phyloP scores from a whole-genome alignment of 129 eudicot species.

The Saussurea involucrata region DNA sequence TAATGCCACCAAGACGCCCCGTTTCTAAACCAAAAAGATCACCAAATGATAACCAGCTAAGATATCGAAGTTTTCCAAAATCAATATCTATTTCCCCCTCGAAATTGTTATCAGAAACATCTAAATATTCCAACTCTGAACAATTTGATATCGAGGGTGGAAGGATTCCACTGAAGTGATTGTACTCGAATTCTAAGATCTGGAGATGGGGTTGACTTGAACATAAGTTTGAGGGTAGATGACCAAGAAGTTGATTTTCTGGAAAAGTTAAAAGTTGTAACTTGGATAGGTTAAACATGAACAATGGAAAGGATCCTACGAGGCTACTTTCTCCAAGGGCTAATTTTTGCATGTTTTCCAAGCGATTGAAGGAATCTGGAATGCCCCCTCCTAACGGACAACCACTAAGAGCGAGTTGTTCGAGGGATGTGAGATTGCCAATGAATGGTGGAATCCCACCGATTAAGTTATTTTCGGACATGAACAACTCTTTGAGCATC shows the following conservation, averaged over 20 bases:
- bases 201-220: constrained; percentile 16
- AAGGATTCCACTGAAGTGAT: constrained; percentile 15
- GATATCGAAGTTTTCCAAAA: neutral
- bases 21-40: constrained; percentile 9
- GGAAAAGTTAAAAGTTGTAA: neutral
- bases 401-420: neutral
- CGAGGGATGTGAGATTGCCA: constrained; percentile 17
- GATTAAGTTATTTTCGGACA: neutral
- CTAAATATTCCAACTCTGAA: neutral
- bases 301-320: constrained; percentile 14
- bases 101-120: constrained; percentile 5
- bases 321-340: neutral
- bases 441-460: constrained; percentile 22
- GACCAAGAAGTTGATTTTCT: constrained; percentile 25
- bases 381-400: constrained; percentile 22
- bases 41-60: neutral
- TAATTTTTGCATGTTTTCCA: constrained; percentile 5
- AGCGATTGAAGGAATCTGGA: neutral
- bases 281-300: constrained; percentile 26
- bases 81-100: constrained; percentile 10
- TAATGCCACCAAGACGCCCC: constrained; percentile 7
- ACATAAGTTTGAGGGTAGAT: constrained; percentile 16
- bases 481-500: neutral
- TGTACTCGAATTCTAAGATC: neutral
- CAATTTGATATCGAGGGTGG: constrained; percentile 25